phyloP scores from a whole-genome alignment of 2,329 filamentous ascomycete genomes.

The Aspergillus fructus region DNA sequence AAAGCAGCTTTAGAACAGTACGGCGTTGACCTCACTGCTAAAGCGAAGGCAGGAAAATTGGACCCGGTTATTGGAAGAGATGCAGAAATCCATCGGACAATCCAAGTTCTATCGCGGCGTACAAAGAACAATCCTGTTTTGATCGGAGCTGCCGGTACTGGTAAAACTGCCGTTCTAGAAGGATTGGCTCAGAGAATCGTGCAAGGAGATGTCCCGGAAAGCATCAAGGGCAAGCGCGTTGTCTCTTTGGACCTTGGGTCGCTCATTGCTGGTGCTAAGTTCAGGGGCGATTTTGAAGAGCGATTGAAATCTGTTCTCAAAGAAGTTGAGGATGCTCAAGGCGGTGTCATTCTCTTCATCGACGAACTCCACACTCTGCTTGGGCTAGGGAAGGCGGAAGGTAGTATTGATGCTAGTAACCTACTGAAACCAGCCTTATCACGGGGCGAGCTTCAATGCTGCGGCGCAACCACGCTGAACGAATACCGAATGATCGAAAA shows the following conservation, averaged over 20 bases:
- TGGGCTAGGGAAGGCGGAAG: conserved; percentile 90
- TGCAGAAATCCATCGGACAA: conserved; percentile 86
- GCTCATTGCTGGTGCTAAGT: conserved; percentile 93
- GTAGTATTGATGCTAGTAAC: conserved; percentile 94
- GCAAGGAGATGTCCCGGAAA: conserved; percentile 89
- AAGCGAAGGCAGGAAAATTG: conserved; percentile 82
- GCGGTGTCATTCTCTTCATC: conserved; percentile 89
- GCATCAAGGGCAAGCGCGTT: conserved; percentile 90
- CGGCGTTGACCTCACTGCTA: conserved; percentile 83
- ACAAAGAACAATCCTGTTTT: conserved; percentile 96
- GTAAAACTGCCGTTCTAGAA: conserved; percentile 91
- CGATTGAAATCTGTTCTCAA: conserved; percentile 85
- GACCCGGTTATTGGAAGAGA: conserved; percentile 96
- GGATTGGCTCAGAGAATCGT: conserved; percentile 88
- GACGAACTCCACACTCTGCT: conserved; percentile 91
- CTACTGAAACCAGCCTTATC: conserved; percentile 91
- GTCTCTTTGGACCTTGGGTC: conserved; percentile 85
- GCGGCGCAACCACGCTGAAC: conserved; percentile 86
- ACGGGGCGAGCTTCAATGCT: conserved; percentile 89
- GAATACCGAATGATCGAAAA: conserved; percentile 96
- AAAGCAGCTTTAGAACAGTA: conserved; percentile 89
- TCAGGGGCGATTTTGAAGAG: conserved; percentile 94
- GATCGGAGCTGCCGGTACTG: conserved; percentile 88
- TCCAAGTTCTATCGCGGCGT: conserved; percentile 85
- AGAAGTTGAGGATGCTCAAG: conserved; percentile 85